A percentile compares a stretch with the other conserved stretches of the same genome.
Evolutionary conservation across 2,329 filamentous ascomycete species (phyloP).

Genomic region (Truncatella angustata): DNA sequence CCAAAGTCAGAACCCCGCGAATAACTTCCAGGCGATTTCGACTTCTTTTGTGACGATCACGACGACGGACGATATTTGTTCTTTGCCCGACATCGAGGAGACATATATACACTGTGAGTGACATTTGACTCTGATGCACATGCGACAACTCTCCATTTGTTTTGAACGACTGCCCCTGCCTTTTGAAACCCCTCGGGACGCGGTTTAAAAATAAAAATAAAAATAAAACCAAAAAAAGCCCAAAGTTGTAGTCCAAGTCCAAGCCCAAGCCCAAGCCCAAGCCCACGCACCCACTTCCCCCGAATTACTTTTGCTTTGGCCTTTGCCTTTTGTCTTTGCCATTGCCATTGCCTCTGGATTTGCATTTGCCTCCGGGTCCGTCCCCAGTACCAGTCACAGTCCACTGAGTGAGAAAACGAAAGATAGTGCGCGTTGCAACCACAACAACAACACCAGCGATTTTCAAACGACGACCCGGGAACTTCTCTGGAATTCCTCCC

Average conservation of each 20-base stretch:
- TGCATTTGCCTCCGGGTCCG: too few species aligned
- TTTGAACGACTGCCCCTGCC: not conserved
- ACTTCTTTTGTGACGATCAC: not conserved
- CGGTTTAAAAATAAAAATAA: not conserved
- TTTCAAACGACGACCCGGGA: conserved; percentile 8
- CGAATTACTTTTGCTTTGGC: too few species aligned
- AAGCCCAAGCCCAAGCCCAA: not conserved
- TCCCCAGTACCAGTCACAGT: too few species aligned
- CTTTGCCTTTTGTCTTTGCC: too few species aligned
- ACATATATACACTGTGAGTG: too few species aligned
- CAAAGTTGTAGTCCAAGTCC: too few species aligned
- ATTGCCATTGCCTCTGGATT: too few species aligned
- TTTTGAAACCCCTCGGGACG: conserved; percentile 3
- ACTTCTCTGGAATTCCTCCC: conserved; percentile 9
- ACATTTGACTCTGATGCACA: not conserved
- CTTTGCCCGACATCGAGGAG: too few species aligned
- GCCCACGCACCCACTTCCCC: not conserved
- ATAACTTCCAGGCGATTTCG: not conserved
- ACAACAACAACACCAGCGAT: conserved; percentile 7
- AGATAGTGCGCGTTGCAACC: conserved; percentile 5
- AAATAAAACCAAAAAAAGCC: too few species aligned
- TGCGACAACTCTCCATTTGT: not conserved
- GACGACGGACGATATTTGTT: too few species aligned
- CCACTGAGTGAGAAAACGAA: not conserved
- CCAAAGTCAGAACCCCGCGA: conserved; percentile 9